Conservation (phyloP, 1,284 basidiomycete genomes). For the Sporisorium scitamineum region DNA sequence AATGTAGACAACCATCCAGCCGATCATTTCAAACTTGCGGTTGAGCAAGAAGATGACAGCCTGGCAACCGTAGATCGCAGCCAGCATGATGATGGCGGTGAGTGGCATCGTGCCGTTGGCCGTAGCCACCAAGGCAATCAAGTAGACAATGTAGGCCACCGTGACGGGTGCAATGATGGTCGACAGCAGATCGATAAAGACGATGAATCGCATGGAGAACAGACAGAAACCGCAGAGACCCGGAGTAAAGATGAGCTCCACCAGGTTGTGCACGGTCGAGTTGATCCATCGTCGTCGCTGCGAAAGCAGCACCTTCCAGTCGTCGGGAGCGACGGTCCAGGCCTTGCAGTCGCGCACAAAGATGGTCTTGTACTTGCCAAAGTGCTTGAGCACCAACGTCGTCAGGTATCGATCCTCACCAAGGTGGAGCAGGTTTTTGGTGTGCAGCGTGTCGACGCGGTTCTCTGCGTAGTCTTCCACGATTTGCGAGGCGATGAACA, state of each 20-base stretch:
- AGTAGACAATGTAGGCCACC: conserved; percentile 78
- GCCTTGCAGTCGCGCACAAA: conserved; percentile 94
- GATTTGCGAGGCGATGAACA: conserved; percentile 80
- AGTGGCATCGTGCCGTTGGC: conserved; percentile 58
- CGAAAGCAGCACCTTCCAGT: conserved; percentile 93
- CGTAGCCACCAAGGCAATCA: conserved; percentile 62
- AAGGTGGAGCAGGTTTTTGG: conserved; percentile 86
- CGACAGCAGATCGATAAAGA: conserved; percentile 86
- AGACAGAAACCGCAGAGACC: conserved; percentile 92
- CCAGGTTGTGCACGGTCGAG: conserved; percentile 96
- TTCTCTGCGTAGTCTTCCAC: conserved; percentile 95
- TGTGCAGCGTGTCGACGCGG: conserved; percentile 94
- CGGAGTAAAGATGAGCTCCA: conserved; percentile 89
- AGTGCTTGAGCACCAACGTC: conserved; percentile 85
- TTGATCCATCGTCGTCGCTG: conserved; percentile 99
- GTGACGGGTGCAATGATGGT: conserved; percentile 91
- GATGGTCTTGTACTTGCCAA: conserved; percentile 79
- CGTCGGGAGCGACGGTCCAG: conserved; percentile 72
- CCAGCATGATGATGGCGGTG: conserved; percentile 89
- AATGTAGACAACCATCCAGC: conserved; percentile 66
- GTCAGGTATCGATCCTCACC: conserved; percentile 99
- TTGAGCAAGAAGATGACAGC: conserved; percentile 69
- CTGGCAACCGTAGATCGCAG: conserved; percentile 83
- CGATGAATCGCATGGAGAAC: conserved; percentile 96
- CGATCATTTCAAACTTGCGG: conserved; percentile 68